These are phyloP conservation scores for Kandelia obovata DNA, from an alignment of 345 rosid genomes.

Conservation along the genomic window DNA sequence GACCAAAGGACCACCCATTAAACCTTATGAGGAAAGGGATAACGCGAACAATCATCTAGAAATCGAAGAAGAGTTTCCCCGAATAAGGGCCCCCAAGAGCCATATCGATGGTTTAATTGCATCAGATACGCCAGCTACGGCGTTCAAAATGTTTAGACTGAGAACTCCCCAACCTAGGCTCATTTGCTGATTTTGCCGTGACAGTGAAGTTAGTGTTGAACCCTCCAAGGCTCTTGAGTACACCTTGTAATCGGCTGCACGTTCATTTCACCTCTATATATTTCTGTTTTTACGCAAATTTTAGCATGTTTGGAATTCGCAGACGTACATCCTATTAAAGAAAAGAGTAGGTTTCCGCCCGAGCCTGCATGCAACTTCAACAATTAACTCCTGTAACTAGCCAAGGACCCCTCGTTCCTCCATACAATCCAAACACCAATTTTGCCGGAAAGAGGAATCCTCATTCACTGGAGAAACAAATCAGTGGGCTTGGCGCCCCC, in stretches of 20 bases:
- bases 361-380: too few species aligned
- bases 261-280: too few species aligned
- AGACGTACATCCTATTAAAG: too few species aligned
- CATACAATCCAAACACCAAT: too few species aligned
- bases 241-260: conserved; percentile 57
- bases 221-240: conserved; percentile 82
- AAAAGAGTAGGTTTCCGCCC: too few species aligned
- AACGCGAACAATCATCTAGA: conserved; percentile 92
- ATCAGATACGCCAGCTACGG: conserved; percentile 84
- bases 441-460: not conserved
- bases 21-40: conserved; percentile 88
- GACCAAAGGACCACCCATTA: conserved; percentile 53
- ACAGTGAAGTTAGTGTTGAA: conserved; percentile 95
- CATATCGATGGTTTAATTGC: conserved; percentile 78
- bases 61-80: conserved; percentile 82
- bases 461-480: too few species aligned
- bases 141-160: conserved; percentile 76
- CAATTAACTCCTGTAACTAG: too few species aligned
- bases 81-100: conserved; percentile 79
- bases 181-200: conserved; percentile 71
- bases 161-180: conserved; percentile 83
- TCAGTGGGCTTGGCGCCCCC: not conserved
- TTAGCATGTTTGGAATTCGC: too few species aligned
- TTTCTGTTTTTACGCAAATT: too few species aligned
- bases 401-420: too few species aligned